Evolutionary conservation across 139 green algal genomes (phyloP), one percentile per base, ranked within the genome.

Genomic region (Dunaliella primolecta): DNA sequence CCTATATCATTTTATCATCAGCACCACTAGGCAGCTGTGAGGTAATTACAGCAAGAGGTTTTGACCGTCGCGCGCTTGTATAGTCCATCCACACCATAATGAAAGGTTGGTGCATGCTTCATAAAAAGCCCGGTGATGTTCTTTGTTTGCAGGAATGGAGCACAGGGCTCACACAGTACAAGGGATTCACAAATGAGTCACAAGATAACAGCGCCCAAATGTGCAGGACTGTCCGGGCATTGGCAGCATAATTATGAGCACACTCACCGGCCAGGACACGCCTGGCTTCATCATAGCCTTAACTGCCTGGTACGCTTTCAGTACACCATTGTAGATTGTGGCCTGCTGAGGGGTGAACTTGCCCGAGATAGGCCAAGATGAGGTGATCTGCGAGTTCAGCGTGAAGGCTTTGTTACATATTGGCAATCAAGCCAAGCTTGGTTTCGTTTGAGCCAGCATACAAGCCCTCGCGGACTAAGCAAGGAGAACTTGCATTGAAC

Each of bases 361-460:
- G 81, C 95, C 95, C 76, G 87, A 91, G 27, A 89, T 89, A 23
- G 95, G 95, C 87, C 93, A 97, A 30, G 91, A 94, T 85, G 89
- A 93, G 27, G 96, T 98, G 89, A 98, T 98, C 46, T 64, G 46
- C 46, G 15, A n/a, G n/a, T n/a, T n/a, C n/a, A n/a, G n/a, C n/a
- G n/a, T n/a, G n/a, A n/a, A n/a, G n/a, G n/a, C n/a, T n/a, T n/a
- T n/a, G n/a, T n/a, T n/a, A n/a, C n/a, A n/a, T n/a, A n/a, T n/a
- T n/a, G n/a, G n/a, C n/a, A n/a, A n/a, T n/a, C n/a, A n/a, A n/a
- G n/a, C n/a, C n/a, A n/a, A n/a, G n/a, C n/a, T n/a, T n/a, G n/a
- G n/a, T n/a, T n/a, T n/a, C n/a, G n/a, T n/a, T n/a, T n/a, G n/a
- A n/a, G n/a, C n/a, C n/a, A n/a, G n/a, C n/a, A n/a, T n/a, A n/a